Percentiles rank a stretch among this genome's conserved stretches.
These are phyloP conservation scores for Suillus placidus DNA, from an alignment of 768 basidiomycete genomes.

Conservation along the genomic window DNA sequence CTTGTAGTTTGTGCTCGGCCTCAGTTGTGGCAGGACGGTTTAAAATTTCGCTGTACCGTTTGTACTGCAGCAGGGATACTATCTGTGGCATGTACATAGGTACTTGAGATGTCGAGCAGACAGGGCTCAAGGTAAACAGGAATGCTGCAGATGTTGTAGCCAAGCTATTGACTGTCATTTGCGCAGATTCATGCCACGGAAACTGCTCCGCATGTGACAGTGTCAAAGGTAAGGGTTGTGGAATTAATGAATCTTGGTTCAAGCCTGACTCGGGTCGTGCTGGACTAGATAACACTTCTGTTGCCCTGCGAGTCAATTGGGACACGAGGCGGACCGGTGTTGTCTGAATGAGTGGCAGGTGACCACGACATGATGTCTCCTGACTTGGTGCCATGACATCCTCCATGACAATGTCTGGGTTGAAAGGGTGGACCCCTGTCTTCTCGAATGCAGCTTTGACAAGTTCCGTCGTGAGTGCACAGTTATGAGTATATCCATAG, in stretches of 20 bases:
- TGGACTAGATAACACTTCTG: conserved; percentile 4
- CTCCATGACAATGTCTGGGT: conserved; percentile 21
- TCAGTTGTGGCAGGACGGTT: neutral
- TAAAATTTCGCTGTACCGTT: neutral
- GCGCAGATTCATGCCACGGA: neutral
- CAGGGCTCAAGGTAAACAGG: neutral
- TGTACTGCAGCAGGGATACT: neutral
- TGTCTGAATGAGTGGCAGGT: conserved; percentile 2
- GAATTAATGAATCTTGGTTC: neutral
- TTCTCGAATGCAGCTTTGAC: conserved; percentile 28
- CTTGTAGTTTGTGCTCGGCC: neutral
- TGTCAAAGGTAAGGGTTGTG: too few species aligned
- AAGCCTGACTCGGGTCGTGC: neutral
- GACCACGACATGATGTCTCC: neutral
- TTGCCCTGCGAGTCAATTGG: conserved; percentile 11
- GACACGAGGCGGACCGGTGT: conserved; percentile 13
- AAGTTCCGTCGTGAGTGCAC: conserved; percentile 29
- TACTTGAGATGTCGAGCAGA: neutral
- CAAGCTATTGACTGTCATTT: neutral
- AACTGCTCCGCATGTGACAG: too few species aligned
- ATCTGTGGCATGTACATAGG: conserved; percentile 1
- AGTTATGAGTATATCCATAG: conserved; percentile 35
- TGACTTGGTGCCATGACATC: conserved; percentile 25
- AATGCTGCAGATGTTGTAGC: neutral
- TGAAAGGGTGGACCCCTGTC: conserved; percentile 31